phyloP scores from a whole-genome alignment of 495 filamentous ascomycete species.

The Hypoxylon lienhwacheense region DNA sequence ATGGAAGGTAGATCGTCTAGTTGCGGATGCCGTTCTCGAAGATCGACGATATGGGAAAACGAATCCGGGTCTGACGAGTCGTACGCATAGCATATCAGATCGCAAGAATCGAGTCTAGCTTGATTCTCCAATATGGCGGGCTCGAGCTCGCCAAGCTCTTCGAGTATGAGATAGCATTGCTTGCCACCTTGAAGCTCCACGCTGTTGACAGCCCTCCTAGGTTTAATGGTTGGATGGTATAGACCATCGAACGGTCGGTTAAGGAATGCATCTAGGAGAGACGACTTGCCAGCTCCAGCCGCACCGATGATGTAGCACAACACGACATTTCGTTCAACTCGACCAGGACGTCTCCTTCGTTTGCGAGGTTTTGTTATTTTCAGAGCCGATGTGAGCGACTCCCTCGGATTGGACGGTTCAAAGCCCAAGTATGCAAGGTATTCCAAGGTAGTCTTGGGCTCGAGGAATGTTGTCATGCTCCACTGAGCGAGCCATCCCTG shows the following conservation, averaged over 20 bases:
- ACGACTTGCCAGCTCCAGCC: conserved; percentile 80
- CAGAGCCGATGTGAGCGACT: conserved; percentile 75
- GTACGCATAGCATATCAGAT: conserved; percentile 93
- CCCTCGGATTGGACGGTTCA: conserved; percentile 63
- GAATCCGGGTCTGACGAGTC: conserved; percentile 95
- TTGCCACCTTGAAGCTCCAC: conserved; percentile 95
- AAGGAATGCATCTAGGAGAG: conserved; percentile 86
- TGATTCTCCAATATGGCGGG: conserved; percentile 91
- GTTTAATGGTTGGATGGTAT: conserved; percentile 95
- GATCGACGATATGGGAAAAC: conserved; percentile 83
- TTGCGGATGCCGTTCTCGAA: conserved; percentile 75
- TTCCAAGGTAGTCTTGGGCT: conserved; percentile 89
- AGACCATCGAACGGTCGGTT: conserved; percentile 80
- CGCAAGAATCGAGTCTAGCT: conserved; percentile 87
- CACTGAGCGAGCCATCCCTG: conserved; percentile 98
- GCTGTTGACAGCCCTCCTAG: conserved; percentile 89
- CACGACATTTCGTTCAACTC: conserved; percentile 94
- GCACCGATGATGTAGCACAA: conserved; percentile 92
- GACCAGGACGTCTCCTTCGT: conserved; percentile 72
- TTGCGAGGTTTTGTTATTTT: conserved; percentile 92
- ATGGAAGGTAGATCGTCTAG: conserved; percentile 85
- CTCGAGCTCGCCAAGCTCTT: conserved; percentile 94
- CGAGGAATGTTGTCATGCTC: conserved; percentile 98
- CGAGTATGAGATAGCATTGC: conserved; percentile 93
- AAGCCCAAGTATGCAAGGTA: conserved; percentile 97